Evolutionary conservation across 495 filamentous ascomycete species (phyloP).

Genomic region (Penicillium turbatum): DNA sequence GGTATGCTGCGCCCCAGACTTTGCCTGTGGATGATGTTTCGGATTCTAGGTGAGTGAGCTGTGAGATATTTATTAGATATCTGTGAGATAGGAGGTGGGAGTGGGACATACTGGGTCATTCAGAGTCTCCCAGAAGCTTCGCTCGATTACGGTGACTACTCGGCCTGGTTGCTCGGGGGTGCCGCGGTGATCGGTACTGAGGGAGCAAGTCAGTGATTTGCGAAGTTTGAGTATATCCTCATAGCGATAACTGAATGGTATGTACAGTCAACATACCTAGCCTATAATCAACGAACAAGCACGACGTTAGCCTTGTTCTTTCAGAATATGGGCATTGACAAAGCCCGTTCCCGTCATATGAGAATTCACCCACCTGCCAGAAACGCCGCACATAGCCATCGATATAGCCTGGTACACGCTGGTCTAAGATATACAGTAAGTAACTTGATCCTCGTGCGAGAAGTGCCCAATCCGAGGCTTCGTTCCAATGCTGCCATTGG

Average conservation of each 20-base stretch:
- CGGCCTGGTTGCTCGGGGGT: conserved; percentile 82
- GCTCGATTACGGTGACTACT: conserved; percentile 88
- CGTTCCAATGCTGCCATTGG: not conserved
- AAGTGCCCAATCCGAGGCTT: not conserved
- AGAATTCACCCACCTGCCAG: conserved; percentile 68
- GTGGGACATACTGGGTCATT: conserved; percentile 51
- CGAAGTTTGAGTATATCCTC: not conserved
- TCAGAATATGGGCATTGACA: not conserved
- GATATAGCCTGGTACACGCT: conserved; percentile 84
- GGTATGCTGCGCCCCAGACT: conserved; percentile 93
- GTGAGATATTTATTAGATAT: not conserved
- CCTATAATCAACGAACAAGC: conserved; percentile 20
- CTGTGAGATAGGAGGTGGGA: not conserved
- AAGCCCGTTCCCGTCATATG: not conserved
- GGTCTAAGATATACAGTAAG: conserved; percentile 50
- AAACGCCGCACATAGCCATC: conserved; percentile 92
- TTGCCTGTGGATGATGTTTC: conserved; percentile 46
- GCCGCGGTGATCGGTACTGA: conserved; percentile 85
- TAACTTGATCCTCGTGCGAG: not conserved
- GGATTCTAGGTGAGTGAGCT: conserved; percentile 37
- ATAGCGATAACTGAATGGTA: not conserved
- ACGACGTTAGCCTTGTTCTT: conserved; percentile 12
- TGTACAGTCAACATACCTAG: conserved; percentile 24
- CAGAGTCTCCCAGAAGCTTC: conserved; percentile 72
- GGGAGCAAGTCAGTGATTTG: not conserved